Base-by-base conservation (phyloP, 169 alveolate genomes). In the Plasmodium ovale region DNA sequence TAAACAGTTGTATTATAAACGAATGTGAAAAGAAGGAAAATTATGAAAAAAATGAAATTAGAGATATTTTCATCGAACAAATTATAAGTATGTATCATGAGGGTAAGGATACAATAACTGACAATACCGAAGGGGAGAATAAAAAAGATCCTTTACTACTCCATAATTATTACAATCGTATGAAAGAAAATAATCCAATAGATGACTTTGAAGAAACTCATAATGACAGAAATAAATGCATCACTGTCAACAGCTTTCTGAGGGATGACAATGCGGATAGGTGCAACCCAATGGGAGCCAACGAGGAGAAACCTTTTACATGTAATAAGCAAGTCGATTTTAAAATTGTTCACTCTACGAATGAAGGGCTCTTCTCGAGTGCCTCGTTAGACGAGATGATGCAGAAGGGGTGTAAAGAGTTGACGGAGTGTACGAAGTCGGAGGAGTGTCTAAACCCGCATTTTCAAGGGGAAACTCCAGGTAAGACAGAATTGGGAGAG, bases 41-140 rank as follows among this genome's bases (percentile, higher is more conserved):
- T 12, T 69, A 44, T 54, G 37, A 35, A 19, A 25, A 69, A 69
- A 44, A 35, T 35, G n/a, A 21, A 69, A 49, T 19, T 47, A 56
- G 47, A 31, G 51, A 69, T 25, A 23, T 44, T 16, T 16, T 23
- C 16, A 9, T 31, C 3, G 37, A 9, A 47, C 9, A 47, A 69
- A 47, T 3, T 27, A 35, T 21, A 33, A 19, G 31, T 35, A 21
- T 69, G 47, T 62, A 69, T 44, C 27, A 69, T 23, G 53, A 69
- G 25, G 35, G 23, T 47, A 35, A 12, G 4, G 47, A 21, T 10
- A 35, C 9, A 4, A 14, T 42, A n/a, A 37, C 27, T 25, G 47
- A 44, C 16, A 27, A 23, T 31, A 31, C 25, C 21, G 47, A 3
- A 21, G 67, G 47, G 35, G 29, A 69, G 19, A 47, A 19, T 39